A percentile compares a stretch with the other conserved stretches of the same genome.
phyloP scores from a whole-genome alignment of 1,284 basidiomycete genomes.

The Ustanciosporium gigantosporum region DNA sequence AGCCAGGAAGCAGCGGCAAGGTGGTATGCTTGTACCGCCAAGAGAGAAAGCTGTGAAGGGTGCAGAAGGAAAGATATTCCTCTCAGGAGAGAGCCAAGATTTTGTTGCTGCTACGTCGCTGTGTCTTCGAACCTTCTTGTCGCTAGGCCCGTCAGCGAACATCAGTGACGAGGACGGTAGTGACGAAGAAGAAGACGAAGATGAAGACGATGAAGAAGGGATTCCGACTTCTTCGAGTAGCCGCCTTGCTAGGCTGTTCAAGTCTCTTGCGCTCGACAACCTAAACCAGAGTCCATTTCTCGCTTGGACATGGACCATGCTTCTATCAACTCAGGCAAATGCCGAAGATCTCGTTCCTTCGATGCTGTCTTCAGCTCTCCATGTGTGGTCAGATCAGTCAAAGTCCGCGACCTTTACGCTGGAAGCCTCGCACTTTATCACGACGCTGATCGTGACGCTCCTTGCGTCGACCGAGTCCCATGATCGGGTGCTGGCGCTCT shows the following conservation, averaged over 20 bases:
- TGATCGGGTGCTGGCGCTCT: conserved; percentile 52
- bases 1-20: no score
- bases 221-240: no score
- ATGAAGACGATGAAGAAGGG: neutral
- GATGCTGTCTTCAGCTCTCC: no score
- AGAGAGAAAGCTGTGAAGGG: conserved; percentile 5
- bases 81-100: neutral
- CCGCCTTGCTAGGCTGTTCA: no score
- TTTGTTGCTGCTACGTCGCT: conserved; percentile 7
- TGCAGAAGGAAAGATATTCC: conserved; percentile 8
- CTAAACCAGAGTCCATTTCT: conserved; percentile 6
- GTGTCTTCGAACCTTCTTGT: no score
- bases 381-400: conserved; percentile 4
- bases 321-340: no score
- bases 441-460: conserved; percentile 71
- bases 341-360: no score
- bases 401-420: conserved; percentile 4
- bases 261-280: conserved; percentile 3
- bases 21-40: no score
- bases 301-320: conserved; percentile 8
- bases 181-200: neutral
- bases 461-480: conserved; percentile 59
- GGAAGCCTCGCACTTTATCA: conserved; percentile 67
- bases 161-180: no score
- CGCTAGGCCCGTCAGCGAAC: no score